Evolutionary conservation across 2,329 filamentous ascomycete species (phyloP), one percentile per base, ranked within the genome.

Genomic region (Colletotrichum chrysophilum): DNA sequence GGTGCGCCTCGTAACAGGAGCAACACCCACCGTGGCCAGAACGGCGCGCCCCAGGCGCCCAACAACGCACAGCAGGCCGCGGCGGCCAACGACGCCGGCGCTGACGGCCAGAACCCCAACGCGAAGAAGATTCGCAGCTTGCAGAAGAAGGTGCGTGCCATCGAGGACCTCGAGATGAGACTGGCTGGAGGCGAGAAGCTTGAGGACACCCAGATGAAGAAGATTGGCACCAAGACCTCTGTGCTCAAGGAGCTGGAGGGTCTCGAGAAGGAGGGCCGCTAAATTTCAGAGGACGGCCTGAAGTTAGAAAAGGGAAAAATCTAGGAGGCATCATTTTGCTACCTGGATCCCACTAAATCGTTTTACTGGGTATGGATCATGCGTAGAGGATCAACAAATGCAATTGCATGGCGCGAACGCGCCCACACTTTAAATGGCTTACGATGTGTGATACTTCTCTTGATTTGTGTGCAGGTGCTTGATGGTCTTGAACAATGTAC

Each of bases 141-240:
- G 77, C 90, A 98, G 84, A 99, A 99, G 91, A 99, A 99, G 91
- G 94, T 99, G 77, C 93, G 97, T 24, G 97, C 97, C 13, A 99
- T 99, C 82, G 97, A 99, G 83, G 97, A 99, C 84, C 88, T 99
- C 77, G 98, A 98, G 89, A 98, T 98, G 96, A 93, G 97, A 72
- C 93, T 96, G 79, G 97, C 96, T 4, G 93, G 94, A 38, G 96
- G 96, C 7, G 97, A 99, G 89, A 98, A 98, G 89, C 88, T 99
- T 76, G 97, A 99, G 87, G 96, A 98, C 82, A 99, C 97, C 36
- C 97, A 99, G 87, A 93, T 99, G 86, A 97, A 98, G 90, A 99
- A 99, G 91, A 99, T 99, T 80, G 91, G 92, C 71, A 98, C 96
- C 26, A 98, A 98, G 88, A 88, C 93, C 65, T 86, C 91, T 18